Conservation (phyloP, 352 stramenopile genomes). For the Plasmopara viticola region DNA sequence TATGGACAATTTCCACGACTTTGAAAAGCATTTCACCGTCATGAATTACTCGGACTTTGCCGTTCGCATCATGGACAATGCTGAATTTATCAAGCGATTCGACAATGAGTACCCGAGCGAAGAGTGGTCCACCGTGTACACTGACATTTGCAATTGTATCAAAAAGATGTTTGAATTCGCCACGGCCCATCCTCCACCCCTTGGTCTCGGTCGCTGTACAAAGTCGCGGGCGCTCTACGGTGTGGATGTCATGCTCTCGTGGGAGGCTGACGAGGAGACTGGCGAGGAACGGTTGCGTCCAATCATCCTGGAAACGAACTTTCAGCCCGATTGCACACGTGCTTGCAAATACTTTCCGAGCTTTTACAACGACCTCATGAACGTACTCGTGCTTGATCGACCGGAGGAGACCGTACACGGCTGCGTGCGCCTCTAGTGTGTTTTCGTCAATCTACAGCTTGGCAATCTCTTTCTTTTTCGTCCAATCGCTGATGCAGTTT, state of each 20-base stretch:
- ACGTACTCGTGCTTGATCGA: constrained; percentile 41
- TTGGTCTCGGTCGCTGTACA: constrained; percentile 41
- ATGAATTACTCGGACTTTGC: constrained; percentile 53
- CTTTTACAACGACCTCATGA: constrained; percentile 55
- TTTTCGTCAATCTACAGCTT: not conserved
- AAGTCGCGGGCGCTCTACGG: constrained; percentile 52
- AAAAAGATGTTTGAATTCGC: constrained; percentile 44
- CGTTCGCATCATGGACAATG: constrained; percentile 49
- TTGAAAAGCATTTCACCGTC: constrained; percentile 56
- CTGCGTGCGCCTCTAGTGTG: constrained; percentile 31
- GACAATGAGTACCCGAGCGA: constrained; percentile 44
- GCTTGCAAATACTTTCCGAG: constrained; percentile 48
- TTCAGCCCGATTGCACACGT: constrained; percentile 49
- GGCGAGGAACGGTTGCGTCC: constrained; percentile 35
- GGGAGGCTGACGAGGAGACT: constrained; percentile 29
- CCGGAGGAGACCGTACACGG: constrained; percentile 36
- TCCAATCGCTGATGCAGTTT: constrained; percentile 15
- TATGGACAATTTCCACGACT: constrained; percentile 53
- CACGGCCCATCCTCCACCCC: constrained; percentile 33
- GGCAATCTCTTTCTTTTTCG: not conserved
- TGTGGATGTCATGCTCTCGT: constrained; percentile 50
- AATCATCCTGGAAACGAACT: constrained; percentile 49
- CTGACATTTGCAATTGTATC: constrained; percentile 39
- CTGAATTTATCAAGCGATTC: constrained; percentile 42
- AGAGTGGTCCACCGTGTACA: constrained; percentile 36